Evolutionary conservation across 2,329 filamentous ascomycete genomes (phyloP).

Genomic region (Arthrobotrys megalospora): DNA sequence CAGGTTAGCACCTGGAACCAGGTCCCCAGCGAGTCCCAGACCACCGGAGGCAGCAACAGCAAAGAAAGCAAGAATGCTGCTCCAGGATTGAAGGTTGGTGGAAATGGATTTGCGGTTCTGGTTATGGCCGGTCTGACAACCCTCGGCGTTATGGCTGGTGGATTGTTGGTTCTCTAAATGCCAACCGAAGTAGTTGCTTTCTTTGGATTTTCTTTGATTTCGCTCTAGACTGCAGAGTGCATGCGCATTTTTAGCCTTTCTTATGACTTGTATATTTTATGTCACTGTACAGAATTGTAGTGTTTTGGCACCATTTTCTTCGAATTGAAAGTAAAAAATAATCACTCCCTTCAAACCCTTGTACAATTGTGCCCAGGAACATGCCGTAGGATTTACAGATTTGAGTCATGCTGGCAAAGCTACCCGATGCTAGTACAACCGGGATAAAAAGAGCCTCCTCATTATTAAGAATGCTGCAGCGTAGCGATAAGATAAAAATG

Average conservation of each 20-base stretch:
- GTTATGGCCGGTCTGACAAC: constrained; percentile 41
- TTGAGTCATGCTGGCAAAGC: too few species aligned
- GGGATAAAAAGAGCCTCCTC: too few species aligned
- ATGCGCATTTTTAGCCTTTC: constrained; percentile 13
- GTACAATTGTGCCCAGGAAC: too few species aligned
- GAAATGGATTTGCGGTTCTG: constrained; percentile 22
- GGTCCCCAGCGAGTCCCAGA: constrained; percentile 29
- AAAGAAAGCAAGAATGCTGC: constrained; percentile 53
- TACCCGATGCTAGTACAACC: too few species aligned
- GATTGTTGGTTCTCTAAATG: constrained; percentile 39
- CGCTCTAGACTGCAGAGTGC: constrained; percentile 25
- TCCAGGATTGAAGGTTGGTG: constrained; percentile 27
- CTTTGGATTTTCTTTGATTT: constrained; percentile 24
- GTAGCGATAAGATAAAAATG: too few species aligned
- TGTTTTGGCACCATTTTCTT: constrained; percentile 1
- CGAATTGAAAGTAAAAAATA: constrained; percentile 21
- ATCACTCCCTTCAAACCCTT: not conserved
- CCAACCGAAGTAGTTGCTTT: not conserved
- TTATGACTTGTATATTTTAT: constrained; percentile 27
- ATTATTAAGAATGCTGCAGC: too few species aligned
- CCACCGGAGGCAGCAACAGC: constrained; percentile 12
- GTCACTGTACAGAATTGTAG: constrained; percentile 9
- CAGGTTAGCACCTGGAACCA: constrained; percentile 57
- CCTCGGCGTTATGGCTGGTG: constrained; percentile 38
- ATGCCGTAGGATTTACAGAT: too few species aligned